Evolutionary conservation across 75 land plant species (phyloP), one percentile per base, ranked within the genome.

Genomic region (Cryptomeria japonica): DNA sequence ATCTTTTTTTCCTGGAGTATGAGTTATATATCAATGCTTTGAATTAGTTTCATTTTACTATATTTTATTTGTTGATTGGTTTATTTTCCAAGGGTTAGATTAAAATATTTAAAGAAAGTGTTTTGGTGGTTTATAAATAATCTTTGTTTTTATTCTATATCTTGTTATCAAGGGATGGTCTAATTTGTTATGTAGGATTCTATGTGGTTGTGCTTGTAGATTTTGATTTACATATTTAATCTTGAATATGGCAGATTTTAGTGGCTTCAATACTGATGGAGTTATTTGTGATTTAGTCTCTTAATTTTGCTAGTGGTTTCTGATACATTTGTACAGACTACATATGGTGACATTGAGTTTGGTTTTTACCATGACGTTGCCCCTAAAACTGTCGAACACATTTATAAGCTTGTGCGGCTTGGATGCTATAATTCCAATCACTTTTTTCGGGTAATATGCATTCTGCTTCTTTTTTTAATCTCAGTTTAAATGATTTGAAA

Each of bases 361-460:
- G 99, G 99, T 8, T 98, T 98, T 88, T 96, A 84, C 85, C 97
- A 95, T 7, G 73, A 91, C 7, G 97, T 98, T 84, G 99, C 99
- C 11, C 99, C 99, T 14, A 92, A 90, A 84, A 98, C 99, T 37
- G 99, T 97, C 73, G 96, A 95, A 51, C 99, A 98, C 90, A 98
- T 98, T 44, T 93, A 94, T 88, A 97, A 97, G 83, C 99, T 98
- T 82, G 99, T 97, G 38, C 91, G 93, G 38, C 88, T 98, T 72
- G 99, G 99, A 70, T 93, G 97, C 87, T 98, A 94, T 87, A 98
- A 98, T 68, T 95, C 99, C 32, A 98, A 98, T 84, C 99, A 98
- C 84, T 98, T 98, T 90, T 98, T 98, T 82, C 88, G 99, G 95
- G 99, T 97, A 92, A 49, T 86, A n/a, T 22, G 34, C 80, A 73